A percentile compares a stretch with the other conserved stretches of the same genome.
phyloP scores from a whole-genome alignment of 1,284 basidiomycete species.

The Phellopilus nigrolimitatus region DNA sequence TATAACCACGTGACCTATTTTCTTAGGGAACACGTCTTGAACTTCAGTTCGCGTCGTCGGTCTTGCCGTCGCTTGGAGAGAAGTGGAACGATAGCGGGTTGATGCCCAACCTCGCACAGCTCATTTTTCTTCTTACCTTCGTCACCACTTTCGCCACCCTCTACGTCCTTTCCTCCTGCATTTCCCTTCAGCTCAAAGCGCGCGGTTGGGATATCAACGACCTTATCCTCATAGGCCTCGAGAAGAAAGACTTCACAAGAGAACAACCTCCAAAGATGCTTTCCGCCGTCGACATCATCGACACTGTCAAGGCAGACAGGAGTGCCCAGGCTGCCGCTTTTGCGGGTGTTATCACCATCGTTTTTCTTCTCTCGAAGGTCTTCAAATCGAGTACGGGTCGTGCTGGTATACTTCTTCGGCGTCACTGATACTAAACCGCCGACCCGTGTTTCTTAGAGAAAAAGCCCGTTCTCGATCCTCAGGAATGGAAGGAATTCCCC shows the following conservation, averaged over 20 bases:
- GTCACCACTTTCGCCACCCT: slow-evolving; percentile 43
- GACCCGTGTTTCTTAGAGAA: slow-evolving; percentile 36
- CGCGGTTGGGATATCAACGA: slow-evolving; percentile 54
- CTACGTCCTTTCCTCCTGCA: slow-evolving; percentile 37
- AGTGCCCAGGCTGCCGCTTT: slow-evolving; percentile 24
- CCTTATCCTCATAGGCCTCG: slow-evolving; percentile 61
- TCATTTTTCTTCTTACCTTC: slow-evolving; percentile 50
- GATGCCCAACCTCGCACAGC: slow-evolving; percentile 44
- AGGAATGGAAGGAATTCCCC: slow-evolving; percentile 78
- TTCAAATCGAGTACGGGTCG: slow-evolving; percentile 38
- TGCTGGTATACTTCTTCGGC: slow-evolving; percentile 25
- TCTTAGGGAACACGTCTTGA: not conserved
- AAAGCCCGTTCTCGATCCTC: slow-evolving; percentile 67
- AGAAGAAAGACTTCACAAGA: slow-evolving; percentile 27
- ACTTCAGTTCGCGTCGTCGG: too few species aligned
- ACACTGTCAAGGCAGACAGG: slow-evolving; percentile 23
- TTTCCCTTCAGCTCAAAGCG: slow-evolving; percentile 41
- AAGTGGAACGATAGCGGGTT: not conserved
- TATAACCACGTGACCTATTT: too few species aligned
- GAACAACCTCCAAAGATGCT: slow-evolving; percentile 25
- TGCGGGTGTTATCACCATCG: slow-evolving; percentile 34
- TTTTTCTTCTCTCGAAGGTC: slow-evolving; percentile 42
- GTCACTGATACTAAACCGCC: not conserved
- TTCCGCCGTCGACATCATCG: slow-evolving; percentile 22
- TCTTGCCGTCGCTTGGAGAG: not conserved